Evolutionary conservation across 75 land plant species (phyloP).

Genomic region (Sequoiadendron giganteum): DNA sequence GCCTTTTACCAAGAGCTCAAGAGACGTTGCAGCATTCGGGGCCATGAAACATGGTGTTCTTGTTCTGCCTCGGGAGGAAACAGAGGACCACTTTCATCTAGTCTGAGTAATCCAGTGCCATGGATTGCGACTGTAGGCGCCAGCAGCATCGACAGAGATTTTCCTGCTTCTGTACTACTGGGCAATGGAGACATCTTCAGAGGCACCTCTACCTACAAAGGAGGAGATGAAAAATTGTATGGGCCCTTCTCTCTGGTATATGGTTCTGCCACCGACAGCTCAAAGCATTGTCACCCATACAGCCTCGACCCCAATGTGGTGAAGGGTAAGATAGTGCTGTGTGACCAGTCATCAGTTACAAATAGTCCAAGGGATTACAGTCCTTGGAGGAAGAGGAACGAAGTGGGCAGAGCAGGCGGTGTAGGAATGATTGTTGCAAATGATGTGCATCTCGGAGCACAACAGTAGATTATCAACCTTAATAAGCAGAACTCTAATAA

Average conservation of each 20-base stretch:
- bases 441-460: too few relatives aligned
- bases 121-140: constrained; percentile 74
- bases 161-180: constrained; percentile 11
- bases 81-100: constrained; percentile 43
- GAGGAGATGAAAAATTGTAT: too few relatives aligned
- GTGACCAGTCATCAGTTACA: constrained; percentile 6
- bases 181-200: constrained; percentile 7
- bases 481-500: too few relatives aligned
- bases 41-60: too few relatives aligned
- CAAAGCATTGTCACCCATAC: constrained; percentile 22
- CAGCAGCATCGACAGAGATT: constrained; percentile 23
- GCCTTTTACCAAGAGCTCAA: constrained; percentile 13
- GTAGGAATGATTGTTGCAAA: too few relatives aligned
- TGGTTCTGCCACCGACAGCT: background rate
- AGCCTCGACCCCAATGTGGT: constrained; percentile 29
- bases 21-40: constrained; percentile 12
- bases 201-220: constrained; percentile 8
- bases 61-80: constrained; percentile 62
- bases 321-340: constrained; percentile 44
- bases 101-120: constrained; percentile 63
- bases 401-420: too few relatives aligned
- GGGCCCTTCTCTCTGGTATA: too few relatives aligned
- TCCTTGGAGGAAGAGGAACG: too few relatives aligned
- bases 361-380: background rate
- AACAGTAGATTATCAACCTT: constrained; percentile 1